Evolutionary conservation across 371 early-diverging fungal genomes (phyloP).

Genomic region (Mucor irregularis): DNA sequence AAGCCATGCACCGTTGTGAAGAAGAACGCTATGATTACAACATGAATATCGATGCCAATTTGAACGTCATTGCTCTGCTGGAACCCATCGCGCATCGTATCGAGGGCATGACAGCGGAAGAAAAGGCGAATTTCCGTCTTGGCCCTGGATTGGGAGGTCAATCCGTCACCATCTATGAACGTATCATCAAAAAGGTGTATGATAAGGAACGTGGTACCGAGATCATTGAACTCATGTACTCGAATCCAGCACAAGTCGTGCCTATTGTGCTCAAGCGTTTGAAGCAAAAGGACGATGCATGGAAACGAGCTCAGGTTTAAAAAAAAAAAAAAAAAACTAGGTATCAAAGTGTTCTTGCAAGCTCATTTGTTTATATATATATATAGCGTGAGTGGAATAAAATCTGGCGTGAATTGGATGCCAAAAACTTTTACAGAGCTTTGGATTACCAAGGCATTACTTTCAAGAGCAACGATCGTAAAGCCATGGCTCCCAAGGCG

Average conservation of each 20-base stretch:
- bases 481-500: slow-evolving; percentile 74
- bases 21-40: slow-evolving; percentile 97
- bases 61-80: slow-evolving; percentile 84
- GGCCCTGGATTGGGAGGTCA: slow-evolving; percentile 77
- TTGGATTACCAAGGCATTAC: slow-evolving; percentile 93
- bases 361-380: neutral
- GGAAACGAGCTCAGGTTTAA: slow-evolving; percentile 57
- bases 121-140: slow-evolving; percentile 67
- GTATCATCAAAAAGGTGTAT: slow-evolving; percentile 88
- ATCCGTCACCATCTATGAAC: slow-evolving; percentile 80
- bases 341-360: neutral
- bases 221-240: slow-evolving; percentile 88
- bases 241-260: slow-evolving; percentile 88
- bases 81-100: slow-evolving; percentile 81
- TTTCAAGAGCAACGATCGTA: slow-evolving; percentile 90
- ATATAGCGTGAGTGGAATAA: slow-evolving; percentile 87
- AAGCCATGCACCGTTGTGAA: slow-evolving; percentile 94
- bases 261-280: slow-evolving; percentile 93
- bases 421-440: slow-evolving; percentile 95
- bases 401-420: slow-evolving; percentile 94
- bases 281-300: slow-evolving; percentile 95
- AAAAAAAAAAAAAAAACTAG: neutral
- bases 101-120: slow-evolving; percentile 77
- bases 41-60: slow-evolving; percentile 91
- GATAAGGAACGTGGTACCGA: slow-evolving; percentile 82